These are phyloP conservation scores for Diplosphaera chodatii DNA, from an alignment of 139 green algal species.

Conservation along the genomic window DNA sequence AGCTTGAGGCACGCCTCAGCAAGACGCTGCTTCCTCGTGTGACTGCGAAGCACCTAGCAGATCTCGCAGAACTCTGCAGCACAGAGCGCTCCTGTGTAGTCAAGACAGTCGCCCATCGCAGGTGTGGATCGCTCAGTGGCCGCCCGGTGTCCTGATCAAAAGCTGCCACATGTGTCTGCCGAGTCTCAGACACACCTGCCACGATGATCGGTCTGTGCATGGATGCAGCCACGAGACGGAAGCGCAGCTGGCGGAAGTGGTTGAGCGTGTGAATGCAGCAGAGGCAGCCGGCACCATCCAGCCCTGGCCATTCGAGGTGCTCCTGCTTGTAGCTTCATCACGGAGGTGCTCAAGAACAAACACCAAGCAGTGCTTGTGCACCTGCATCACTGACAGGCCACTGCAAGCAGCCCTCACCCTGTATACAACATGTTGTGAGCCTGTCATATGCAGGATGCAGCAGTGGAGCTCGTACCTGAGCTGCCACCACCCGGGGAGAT, in stretches of 20 bases:
- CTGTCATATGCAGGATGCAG: slow-evolving; percentile 3
- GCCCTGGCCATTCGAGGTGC: slow-evolving; percentile 28
- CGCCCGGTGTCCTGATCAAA: too few species aligned
- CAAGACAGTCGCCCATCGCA: slow-evolving; percentile 37
- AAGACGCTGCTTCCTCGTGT: slow-evolving; percentile 63
- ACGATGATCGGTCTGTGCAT: too few species aligned
- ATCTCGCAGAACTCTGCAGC: slow-evolving; percentile 29
- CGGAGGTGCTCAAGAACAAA: too few species aligned
- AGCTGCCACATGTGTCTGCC: too few species aligned
- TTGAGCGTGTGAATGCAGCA: slow-evolving; percentile 37
- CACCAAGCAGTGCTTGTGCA: too few species aligned
- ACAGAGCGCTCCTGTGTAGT: slow-evolving; percentile 47
- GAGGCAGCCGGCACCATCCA: slow-evolving; percentile 39
- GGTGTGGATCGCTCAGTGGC: too few species aligned
- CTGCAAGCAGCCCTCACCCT: too few species aligned
- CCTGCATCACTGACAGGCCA: too few species aligned
- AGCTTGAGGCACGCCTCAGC: slow-evolving; percentile 64
- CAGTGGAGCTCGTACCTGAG: slow-evolving; percentile 26
- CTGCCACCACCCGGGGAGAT: slow-evolving; percentile 18
- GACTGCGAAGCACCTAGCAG: slow-evolving; percentile 34
- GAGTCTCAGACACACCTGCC: too few species aligned
- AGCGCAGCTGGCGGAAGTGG: slow-evolving; percentile 29
- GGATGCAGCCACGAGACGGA: slow-evolving; percentile 15
- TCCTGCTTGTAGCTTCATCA: too few species aligned
- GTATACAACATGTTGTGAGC: too few species aligned